Percentiles rank a stretch among this genome's conserved stretches.
Evolutionary conservation across 2,329 filamentous ascomycete species (phyloP).

Genomic region (Colletotrichum tropicicola): DNA sequence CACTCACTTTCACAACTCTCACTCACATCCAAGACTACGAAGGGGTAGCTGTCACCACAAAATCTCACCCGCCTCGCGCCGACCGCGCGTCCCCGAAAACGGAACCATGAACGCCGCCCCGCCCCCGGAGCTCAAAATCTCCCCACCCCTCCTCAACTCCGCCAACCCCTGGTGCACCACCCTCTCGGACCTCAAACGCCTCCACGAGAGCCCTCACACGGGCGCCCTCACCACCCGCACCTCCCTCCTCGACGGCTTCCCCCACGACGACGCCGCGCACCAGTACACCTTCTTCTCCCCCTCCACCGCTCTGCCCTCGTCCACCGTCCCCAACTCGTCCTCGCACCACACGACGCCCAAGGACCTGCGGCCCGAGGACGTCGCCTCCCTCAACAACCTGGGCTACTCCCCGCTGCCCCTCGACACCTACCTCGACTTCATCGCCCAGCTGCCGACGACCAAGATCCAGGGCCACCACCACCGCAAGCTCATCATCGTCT

Average conservation of each 20-base stretch:
- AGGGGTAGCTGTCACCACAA: not conserved
- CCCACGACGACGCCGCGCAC: slow-evolving; percentile 67
- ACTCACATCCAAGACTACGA: not conserved
- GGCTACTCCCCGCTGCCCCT: slow-evolving; percentile 77
- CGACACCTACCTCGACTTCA: slow-evolving; percentile 64
- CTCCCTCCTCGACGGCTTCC: slow-evolving; percentile 70
- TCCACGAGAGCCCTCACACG: slow-evolving; percentile 70
- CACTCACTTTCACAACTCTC: not conserved
- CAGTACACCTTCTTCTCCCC: slow-evolving; percentile 73
- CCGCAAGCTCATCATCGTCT: slow-evolving; percentile 72
- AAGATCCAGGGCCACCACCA: slow-evolving; percentile 9
- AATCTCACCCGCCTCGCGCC: too few species aligned
- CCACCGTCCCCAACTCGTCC: slow-evolving; percentile 30
- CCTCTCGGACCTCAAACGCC: slow-evolving; percentile 64
- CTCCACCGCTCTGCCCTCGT: slow-evolving; percentile 34
- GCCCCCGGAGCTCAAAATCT: slow-evolving; percentile 53
- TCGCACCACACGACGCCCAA: slow-evolving; percentile 33
- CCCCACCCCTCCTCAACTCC: slow-evolving; percentile 77
- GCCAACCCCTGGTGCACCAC: slow-evolving; percentile 80
- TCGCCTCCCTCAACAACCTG: slow-evolving; percentile 72
- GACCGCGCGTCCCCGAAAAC: too few species aligned
- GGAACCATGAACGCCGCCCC: slow-evolving; percentile 18
- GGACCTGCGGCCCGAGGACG: slow-evolving; percentile 33
- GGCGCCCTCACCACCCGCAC: slow-evolving; percentile 82
- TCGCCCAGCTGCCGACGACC: slow-evolving; percentile 54